phyloP scores from a whole-genome alignment of 2,329 filamentous ascomycete species.

The Aspergillus flavus region DNA sequence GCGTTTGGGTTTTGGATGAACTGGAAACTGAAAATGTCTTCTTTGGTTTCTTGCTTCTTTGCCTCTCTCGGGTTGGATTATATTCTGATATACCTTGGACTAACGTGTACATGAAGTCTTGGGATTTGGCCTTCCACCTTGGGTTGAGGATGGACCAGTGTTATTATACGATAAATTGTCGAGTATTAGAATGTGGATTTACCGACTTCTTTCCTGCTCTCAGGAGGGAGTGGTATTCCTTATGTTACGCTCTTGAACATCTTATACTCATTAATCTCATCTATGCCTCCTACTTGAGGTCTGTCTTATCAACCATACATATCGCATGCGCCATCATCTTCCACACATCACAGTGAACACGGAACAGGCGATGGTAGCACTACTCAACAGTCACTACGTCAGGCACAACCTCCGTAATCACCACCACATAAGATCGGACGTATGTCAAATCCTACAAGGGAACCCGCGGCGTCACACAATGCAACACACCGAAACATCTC shows the following conservation, averaged over 20 bases:
- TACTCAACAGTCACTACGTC: neutral
- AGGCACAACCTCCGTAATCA: neutral
- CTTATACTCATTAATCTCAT: neutral
- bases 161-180: neutral
- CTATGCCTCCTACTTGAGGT: neutral
- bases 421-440: no score
- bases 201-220: neutral
- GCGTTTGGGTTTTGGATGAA: neutral
- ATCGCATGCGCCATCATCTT: neutral
- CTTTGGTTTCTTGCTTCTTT: neutral
- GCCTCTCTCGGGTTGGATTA: neutral
- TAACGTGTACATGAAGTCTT: neutral
- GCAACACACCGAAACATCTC: no score
- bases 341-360: neutral
- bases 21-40: neutral
- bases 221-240: neutral
- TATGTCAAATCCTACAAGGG: no score
- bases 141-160: neutral
- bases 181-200: neutral
- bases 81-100: neutral
- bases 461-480: no score
- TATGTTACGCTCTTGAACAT: neutral
- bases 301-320: neutral
- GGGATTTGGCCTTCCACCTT: neutral
- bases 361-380: neutral